Evolutionary conservation across 2,329 filamentous ascomycete species (phyloP).

Genomic region (Dendryphion nanum): DNA sequence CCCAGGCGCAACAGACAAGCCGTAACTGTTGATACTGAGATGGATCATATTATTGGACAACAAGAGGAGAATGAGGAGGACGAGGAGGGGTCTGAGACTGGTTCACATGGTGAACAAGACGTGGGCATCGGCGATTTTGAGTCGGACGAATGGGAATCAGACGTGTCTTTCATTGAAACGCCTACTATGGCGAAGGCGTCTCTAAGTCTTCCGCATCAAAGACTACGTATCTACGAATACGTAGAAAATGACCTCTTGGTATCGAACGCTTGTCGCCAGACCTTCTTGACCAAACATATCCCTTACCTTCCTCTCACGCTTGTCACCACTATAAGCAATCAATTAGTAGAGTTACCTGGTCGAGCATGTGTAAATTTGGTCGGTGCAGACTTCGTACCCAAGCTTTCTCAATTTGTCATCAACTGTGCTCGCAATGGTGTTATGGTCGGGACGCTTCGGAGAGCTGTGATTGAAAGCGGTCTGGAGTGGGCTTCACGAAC

Average conservation of each 20-base stretch:
- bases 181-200: neutral
- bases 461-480: constrained; percentile 24
- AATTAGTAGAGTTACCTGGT: constrained; percentile 26
- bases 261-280: too few species aligned
- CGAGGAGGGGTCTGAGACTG: constrained; percentile 5
- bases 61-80: constrained; percentile 6
- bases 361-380: constrained; percentile 13
- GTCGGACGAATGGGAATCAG: constrained; percentile 1
- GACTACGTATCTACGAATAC: neutral
- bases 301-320: constrained; percentile 25
- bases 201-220: neutral
- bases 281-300: constrained; percentile 12
- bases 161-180: neutral
- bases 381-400: constrained; percentile 21
- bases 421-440: constrained; percentile 24
- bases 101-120: constrained; percentile 1
- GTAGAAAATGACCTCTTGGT: neutral
- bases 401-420: constrained; percentile 13
- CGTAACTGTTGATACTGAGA: neutral
- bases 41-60: neutral
- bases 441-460: constrained; percentile 15
- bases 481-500: constrained; percentile 26
- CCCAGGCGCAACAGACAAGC: neutral
- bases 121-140: neutral
- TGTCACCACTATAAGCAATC: constrained; percentile 15